phyloP scores from a whole-genome alignment of 495 filamentous ascomycete genomes.

The Tuber indicum region DNA sequence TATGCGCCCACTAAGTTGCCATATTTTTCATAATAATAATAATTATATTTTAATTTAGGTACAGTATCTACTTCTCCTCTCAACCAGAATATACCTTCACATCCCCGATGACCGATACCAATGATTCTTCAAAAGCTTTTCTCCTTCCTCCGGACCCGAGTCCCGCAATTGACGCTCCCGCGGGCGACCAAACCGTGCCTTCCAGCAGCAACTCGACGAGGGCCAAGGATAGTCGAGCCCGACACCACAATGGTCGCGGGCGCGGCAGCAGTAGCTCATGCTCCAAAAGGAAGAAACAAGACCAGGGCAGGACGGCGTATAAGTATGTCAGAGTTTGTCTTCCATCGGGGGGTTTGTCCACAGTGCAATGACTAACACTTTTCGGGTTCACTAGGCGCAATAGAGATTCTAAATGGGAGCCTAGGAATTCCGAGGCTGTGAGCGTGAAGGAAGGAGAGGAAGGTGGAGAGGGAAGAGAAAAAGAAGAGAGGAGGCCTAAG shows the following conservation, averaged over 20 bases:
- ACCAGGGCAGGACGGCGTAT: conserved; percentile 31
- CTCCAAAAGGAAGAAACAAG: conserved; percentile 22
- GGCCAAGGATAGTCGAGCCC: background rate
- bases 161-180: background rate
- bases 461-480: conserved; percentile 15
- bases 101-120: background rate
- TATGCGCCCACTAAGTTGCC: background rate
- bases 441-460: conserved; percentile 8
- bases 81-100: background rate
- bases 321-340: conserved; percentile 37
- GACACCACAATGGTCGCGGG: background rate
- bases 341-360: conserved; percentile 3
- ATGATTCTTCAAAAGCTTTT: background rate
- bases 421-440: background rate
- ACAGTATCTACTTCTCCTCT: background rate
- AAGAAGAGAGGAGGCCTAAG: conserved; percentile 78
- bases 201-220: background rate
- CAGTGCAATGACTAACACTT: conserved; percentile 1
- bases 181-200: background rate
- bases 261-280: background rate
- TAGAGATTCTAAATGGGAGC: conserved; percentile 23
- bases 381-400: conserved; percentile 9
- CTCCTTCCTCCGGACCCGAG: background rate
- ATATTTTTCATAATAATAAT: background rate
- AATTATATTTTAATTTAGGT: background rate